Base-by-base conservation (phyloP, 2,329 filamentous ascomycete genomes). In the Uncinocarpus reesii region DNA sequence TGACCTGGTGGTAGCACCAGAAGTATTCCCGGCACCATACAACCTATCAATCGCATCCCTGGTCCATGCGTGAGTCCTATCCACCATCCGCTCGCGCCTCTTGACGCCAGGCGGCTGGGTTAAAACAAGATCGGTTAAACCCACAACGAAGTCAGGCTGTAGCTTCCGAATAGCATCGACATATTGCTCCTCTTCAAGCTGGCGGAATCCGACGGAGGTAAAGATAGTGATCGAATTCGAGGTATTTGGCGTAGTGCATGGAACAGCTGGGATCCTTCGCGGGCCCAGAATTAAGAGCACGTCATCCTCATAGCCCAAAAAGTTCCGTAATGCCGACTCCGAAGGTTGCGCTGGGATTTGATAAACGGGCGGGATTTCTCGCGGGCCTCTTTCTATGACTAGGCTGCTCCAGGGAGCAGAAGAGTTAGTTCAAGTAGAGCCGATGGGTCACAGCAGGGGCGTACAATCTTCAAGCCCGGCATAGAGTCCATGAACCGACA, bases 381-480 rank as follows among this genome's bases (percentile, higher is more conserved):
- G 56, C 26, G 70, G 67, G 49, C 67, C 68, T 63, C 75, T 80
- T 66, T 83, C 80, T 62, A 83, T 71, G 67, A 82, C 80, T 84
- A 65, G 58, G 56, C 59, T 64, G 60, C 64, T 65, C 63, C 63
- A 49, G 57, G 54, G 58, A 58, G 57, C 58, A 52, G 47, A 52
- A 36, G 40, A 56, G 57, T 67, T 55, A 67, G 64, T 47, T 46
- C 50, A 11, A 7, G 13, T 10, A 15, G 20, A 11, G 20, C 6
- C 3, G 2, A 36, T 6, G 16, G 26, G 4, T 40, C 23, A 45
- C 21, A 21, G 26, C 21, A 40, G 15, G 16, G 10, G 65, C 84
- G 67, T 74, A 95, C 92, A 96, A 66, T 98, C 92, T 72, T 98
- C 92, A 23, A 96, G 70, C 0, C 84, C 86, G 59, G 92, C 72